Evolutionary conservation across 192 early-diverging fungal genomes (phyloP).

Genomic region (Allomyces macrogynus): DNA sequence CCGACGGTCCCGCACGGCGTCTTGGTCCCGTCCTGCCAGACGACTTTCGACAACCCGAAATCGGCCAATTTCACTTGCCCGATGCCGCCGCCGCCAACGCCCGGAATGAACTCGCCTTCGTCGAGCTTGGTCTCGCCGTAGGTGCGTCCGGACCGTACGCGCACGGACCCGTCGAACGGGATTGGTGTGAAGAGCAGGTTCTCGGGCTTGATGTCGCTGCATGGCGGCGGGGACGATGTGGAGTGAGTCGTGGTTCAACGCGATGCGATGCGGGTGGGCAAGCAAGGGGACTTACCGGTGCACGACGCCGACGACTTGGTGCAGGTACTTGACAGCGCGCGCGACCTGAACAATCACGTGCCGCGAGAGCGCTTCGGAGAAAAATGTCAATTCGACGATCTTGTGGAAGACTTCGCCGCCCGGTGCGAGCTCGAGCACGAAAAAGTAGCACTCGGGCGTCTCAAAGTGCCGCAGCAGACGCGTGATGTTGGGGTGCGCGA

Average conservation of each 20-base stretch:
- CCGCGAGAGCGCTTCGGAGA: conserved; percentile 53
- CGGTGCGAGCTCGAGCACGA: conserved; percentile 61
- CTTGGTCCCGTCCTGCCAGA: conserved; percentile 59
- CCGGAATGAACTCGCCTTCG: conserved; percentile 49
- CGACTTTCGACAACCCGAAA: conserved; percentile 73
- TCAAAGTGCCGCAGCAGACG: conserved; percentile 55
- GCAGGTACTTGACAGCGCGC: conserved; percentile 59
- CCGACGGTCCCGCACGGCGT: conserved; percentile 86
- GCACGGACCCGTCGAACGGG: conserved; percentile 26
- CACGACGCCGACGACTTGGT: conserved; percentile 58
- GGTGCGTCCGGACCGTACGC: conserved; percentile 1
- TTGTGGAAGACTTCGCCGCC: conserved; percentile 84
- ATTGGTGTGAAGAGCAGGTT: conserved; percentile 65
- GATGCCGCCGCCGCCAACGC: conserved; percentile 63
- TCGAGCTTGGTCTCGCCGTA: conserved; percentile 43
- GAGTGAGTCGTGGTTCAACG: background rate
- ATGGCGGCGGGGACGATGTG: background rate
- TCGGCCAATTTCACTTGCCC: conserved; percentile 69
- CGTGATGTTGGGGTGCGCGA: conserved; percentile 59
- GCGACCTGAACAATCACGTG: conserved; percentile 77
- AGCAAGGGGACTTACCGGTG: conserved; percentile 40
- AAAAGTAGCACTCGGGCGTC: conserved; percentile 49
- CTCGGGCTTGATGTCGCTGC: conserved; percentile 82
- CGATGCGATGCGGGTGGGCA: no score
- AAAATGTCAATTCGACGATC: conserved; percentile 58